Base-by-base conservation (phyloP, 805 yeast species). In the Limtongia smithiae region DNA sequence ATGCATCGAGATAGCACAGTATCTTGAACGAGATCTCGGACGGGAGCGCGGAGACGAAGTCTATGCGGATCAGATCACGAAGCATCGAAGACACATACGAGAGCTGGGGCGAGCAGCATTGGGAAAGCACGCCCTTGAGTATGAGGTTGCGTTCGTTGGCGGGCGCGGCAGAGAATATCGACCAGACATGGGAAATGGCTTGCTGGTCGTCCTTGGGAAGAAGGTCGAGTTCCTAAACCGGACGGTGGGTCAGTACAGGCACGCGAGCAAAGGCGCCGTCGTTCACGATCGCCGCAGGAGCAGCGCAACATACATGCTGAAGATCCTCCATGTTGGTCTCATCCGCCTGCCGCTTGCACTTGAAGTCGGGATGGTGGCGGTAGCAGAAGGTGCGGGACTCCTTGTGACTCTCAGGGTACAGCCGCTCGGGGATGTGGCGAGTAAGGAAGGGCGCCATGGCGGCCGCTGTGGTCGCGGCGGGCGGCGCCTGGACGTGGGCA, bases 21-120 rank as follows among this genome's bases (percentile, higher is more conserved):
- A 93, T 82, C 66, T 88, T 89, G 57, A 89, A 75, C 1, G 95
- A 77, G 39, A 93, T 70, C 65, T 93, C 98, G 50, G 80, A 76
- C 1, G 98, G 98, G 40, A 93, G 73, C 5, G 89, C 82, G 35
- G 85, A 73, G 30, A 93, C 80, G 63, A 89, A 91, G 68, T 93
- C 98, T 53, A 93, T 86, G 58, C 90, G 81, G 51, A 93, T 84
- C 61, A 93, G 71, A 35, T 80, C 76, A 30, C 82, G 77, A 18
- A 93, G 84, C 62, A 88, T 91, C 57, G 84, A 81, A 1, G 94
- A 79, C 3, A 91, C 79, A 51, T 81, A 80, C n/a, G 95, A 86
- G 18, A 93, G 73, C 63, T 90, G 96, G 1, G 97, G 97, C 69
- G 88, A 90, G 61, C 98, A 93, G 66, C 97, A 88, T 65, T 88